Base-by-base conservation (phyloP, 371 early-diverging fungal genomes). In the Mucor piriformis region DNA sequence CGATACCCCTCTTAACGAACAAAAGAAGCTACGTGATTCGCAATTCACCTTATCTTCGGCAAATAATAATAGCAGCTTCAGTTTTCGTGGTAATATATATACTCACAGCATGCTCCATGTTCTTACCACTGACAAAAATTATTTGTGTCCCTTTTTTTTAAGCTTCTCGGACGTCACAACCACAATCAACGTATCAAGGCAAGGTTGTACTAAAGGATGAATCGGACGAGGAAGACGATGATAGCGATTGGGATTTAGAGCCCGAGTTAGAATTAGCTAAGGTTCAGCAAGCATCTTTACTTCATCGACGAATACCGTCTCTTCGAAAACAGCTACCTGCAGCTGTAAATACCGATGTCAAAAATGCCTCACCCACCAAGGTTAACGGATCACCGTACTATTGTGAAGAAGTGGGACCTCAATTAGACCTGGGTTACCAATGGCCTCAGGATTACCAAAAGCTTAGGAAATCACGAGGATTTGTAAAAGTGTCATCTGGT, bases 171-270 rank as follows among this genome's bases (percentile, higher is more conserved):
- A 21, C 6, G 12, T 21, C 13, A 43, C 24, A 21, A 1, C 21
- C 32, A 33, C 18, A 15, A 44, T 13, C 21, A 44, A 16, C 18
- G 8, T 20, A 49, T 34, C 57, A 56, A 48, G 49, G 21, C 2
- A 49, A 12, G 13, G 18, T 20, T 7, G 25, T 33, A 6, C 12
- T 43, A 6, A 15, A 43, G n/a, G 23, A 43, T 10, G 29, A 55
- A 15, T 43, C 46, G 18, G 20, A 33, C 18, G 48, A 56, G 10
- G 35, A 40, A 0, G 52, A 55, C 18, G 49, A 51, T 8, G 48
- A 53, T 33, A 58, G 58, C 25, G 73, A 64, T 55, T 73, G 65
- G 73, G 76, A 76, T 46, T 72, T 72, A 23, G 73, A 70, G 23
- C 50, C 64, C 5, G 73, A 72, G 29, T n/a, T 76, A n/a, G 68